Evolutionary conservation across 1,284 basidiomycete genomes (phyloP).

Genomic region (Fomitopsis schrenkii): DNA sequence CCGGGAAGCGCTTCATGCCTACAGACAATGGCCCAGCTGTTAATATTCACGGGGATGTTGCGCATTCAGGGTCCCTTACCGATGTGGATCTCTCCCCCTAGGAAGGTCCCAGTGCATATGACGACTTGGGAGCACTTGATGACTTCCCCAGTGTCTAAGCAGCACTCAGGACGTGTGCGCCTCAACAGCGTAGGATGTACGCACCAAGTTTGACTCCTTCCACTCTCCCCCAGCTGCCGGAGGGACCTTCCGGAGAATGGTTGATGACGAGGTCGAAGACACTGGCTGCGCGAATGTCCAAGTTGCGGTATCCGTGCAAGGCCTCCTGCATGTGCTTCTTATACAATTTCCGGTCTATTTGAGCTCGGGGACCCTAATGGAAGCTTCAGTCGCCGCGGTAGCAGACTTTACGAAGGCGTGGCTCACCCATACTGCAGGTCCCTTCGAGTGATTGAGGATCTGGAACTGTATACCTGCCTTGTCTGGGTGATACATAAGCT

Average conservation of each 20-base stretch:
- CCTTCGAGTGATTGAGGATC: constrained; percentile 81
- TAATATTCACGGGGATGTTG: neutral
- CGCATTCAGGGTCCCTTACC: constrained; percentile 36
- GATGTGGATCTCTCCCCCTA: constrained; percentile 87
- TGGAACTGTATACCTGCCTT: constrained; percentile 86
- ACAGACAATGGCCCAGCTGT: neutral
- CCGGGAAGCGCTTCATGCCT: constrained; percentile 76
- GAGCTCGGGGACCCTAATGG: constrained; percentile 78
- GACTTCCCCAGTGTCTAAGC: constrained; percentile 67
- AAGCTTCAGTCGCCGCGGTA: neutral
- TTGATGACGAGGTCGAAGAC: constrained; percentile 80
- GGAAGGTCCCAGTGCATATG: constrained; percentile 88
- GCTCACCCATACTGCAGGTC: constrained; percentile 82
- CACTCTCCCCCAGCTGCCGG: constrained; percentile 45
- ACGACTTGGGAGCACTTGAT: constrained; percentile 79
- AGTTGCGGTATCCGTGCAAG: constrained; percentile 60
- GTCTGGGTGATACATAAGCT: constrained; percentile 40
- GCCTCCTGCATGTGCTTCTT: constrained; percentile 76
- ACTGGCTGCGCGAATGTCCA: constrained; percentile 68
- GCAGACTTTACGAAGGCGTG: neutral
- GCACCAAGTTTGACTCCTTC: constrained; percentile 70
- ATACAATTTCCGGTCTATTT: constrained; percentile 83
- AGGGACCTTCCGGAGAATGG: constrained; percentile 30
- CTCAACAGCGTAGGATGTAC: constrained; percentile 9
- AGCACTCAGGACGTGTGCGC: neutral